Evolutionary conservation across 1,139 yeast genomes (phyloP), one percentile per base, ranked within the genome.

Genomic region (Candida tropicalis): DNA sequence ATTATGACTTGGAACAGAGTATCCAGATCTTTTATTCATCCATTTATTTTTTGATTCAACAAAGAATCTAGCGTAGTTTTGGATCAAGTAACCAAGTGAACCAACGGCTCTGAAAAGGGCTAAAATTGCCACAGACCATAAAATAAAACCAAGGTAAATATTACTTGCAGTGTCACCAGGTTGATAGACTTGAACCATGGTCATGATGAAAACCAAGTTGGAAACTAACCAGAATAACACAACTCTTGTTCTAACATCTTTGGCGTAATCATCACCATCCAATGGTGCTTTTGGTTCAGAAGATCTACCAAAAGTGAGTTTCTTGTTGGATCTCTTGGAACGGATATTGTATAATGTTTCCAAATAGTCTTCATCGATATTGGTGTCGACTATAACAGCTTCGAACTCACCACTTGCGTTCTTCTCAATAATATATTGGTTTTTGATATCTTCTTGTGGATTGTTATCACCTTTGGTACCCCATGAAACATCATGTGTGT

Each of bases 401-500:
- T 90, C 97, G 42, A 90, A 84, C 56, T 88, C 96, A 40, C 79
- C 79, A 48, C 69, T 63, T 41, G 70, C 78, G 46, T 73, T 71
- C 55, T 72, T 68, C 45, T 73, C 77, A 46, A 74, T 71, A 43
- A 73, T 69, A 49, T 74, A 74, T 48, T 70, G 76, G 44, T 73
- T 72, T 12, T 58, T 49, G 42, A 60, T 63, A 49, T 73, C 78
- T 55, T 81, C 82, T 12, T 82, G 75, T 39, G 84, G 86, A 51
- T 82, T 81, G 52, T 85, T 87, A 49, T 91, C 96, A 52, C 97
- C 97, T 61, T 90, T 90, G 0, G 97, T 91, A 65, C 97, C 97
- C 97, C 97, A 91, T 0, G 96, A 86, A 41, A 90, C 96, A 72
- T 90, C 97, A 66, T 90, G 97, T 4, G 96, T 89, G 60, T 90